phyloP scores from a whole-genome alignment of 371 early-diverging fungal genomes.

The Mortierella polycephala region DNA sequence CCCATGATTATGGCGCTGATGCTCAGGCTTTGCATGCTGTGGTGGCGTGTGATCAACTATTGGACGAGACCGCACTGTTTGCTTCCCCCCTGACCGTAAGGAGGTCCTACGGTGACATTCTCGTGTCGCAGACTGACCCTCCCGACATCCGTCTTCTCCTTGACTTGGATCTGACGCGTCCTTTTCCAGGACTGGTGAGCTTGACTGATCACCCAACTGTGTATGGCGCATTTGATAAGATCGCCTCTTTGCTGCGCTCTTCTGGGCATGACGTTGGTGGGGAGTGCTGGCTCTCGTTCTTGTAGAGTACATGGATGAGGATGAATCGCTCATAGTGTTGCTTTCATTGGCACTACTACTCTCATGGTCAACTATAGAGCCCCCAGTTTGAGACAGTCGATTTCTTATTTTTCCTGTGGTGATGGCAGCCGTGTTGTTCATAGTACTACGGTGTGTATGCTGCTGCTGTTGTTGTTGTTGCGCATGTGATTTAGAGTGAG shows the following conservation, averaged over 20 bases:
- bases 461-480: conserved; percentile 6
- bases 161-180: conserved; percentile 18
- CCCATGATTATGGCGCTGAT: not conserved
- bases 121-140: not conserved
- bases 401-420: not conserved
- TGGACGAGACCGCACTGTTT: conserved; percentile 9
- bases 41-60: conserved; percentile 6
- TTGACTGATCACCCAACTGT: too few relatives aligned
- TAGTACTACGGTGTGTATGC: not conserved
- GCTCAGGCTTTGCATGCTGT: not conserved
- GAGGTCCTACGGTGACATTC: conserved; percentile 3
- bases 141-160: too few relatives aligned
- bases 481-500: not conserved
- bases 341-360: too few relatives aligned
- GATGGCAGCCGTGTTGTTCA: too few relatives aligned
- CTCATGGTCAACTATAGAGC: too few relatives aligned
- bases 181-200: conserved; percentile 17
- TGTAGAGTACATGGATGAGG: too few relatives aligned
- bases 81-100: conserved; percentile 35
- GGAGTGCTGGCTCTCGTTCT: too few relatives aligned
- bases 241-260: too few relatives aligned
- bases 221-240: too few relatives aligned
- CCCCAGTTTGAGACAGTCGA: not conserved
- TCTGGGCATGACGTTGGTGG: too few relatives aligned
- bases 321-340: too few relatives aligned